These are phyloP conservation scores for Volvox africanus DNA, from an alignment of 139 green algal genomes.

Conservation along the genomic window DNA sequence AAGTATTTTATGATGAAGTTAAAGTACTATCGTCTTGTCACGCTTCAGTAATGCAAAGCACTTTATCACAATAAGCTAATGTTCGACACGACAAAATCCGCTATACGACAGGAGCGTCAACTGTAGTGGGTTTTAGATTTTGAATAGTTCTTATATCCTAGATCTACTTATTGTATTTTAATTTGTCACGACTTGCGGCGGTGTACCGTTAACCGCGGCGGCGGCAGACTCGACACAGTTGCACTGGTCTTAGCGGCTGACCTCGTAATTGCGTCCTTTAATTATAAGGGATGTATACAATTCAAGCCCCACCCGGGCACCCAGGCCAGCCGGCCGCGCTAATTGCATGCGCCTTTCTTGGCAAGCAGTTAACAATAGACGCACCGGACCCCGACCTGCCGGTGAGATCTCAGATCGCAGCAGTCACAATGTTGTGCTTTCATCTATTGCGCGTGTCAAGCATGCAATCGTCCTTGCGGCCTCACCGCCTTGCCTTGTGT, in stretches of 20 bases:
- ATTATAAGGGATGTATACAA: slow-evolving; percentile 29
- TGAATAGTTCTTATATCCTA: no score
- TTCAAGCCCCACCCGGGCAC: slow-evolving; percentile 66
- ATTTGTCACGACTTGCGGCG: no score
- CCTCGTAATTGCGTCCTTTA: not conserved
- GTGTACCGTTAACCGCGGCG: not conserved
- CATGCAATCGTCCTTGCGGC: not conserved
- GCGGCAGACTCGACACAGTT: slow-evolving; percentile 12
- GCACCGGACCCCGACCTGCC: slow-evolving; percentile 67
- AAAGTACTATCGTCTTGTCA: no score
- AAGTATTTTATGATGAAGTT: no score
- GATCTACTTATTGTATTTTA: no score
- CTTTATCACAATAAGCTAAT: no score
- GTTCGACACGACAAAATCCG: no score
- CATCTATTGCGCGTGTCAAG: not conserved
- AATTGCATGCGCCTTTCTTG: slow-evolving; percentile 52
- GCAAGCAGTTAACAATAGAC: slow-evolving; percentile 58
- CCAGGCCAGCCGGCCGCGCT: slow-evolving; percentile 61
- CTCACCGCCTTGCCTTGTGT: no score
- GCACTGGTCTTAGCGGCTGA: not conserved
- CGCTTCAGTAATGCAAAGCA: no score
- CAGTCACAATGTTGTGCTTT: not conserved
- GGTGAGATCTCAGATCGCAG: slow-evolving; percentile 21
- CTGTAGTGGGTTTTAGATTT: no score
- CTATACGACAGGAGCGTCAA: no score